Evolutionary conservation across 2,329 filamentous ascomycete species (phyloP).

Genomic region (Epichloe scottii): DNA sequence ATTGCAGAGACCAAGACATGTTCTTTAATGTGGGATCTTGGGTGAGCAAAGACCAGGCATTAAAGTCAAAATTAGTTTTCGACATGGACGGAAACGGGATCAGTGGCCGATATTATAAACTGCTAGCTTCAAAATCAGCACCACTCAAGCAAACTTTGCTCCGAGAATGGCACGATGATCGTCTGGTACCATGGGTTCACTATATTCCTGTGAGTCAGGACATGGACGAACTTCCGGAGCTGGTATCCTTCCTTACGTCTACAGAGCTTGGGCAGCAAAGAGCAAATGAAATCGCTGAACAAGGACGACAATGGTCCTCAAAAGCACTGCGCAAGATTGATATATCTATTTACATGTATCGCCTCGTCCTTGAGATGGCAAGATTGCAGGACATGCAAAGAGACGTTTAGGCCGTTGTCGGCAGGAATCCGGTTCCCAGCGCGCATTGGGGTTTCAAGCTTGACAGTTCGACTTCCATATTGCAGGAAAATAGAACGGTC

Average conservation of each 20-base stretch:
- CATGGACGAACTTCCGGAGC: slow-evolving; percentile 38
- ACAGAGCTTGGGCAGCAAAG: slow-evolving; percentile 32
- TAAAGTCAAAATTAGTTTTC: slow-evolving; percentile 30
- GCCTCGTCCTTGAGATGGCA: slow-evolving; percentile 45
- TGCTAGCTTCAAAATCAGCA: slow-evolving; percentile 33
- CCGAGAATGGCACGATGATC: slow-evolving; percentile 45
- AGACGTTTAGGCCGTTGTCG: not conserved
- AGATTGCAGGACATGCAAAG: slow-evolving; percentile 24
- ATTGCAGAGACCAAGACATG: not conserved
- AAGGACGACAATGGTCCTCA: slow-evolving; percentile 41
- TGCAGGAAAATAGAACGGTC: no score
- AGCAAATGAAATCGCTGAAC: slow-evolving; percentile 38
- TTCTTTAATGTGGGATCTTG: not conserved
- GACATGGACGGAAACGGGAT: slow-evolving; percentile 45
- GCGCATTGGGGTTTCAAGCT: no score
- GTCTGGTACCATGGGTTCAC: slow-evolving; percentile 42
- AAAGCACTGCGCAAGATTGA: slow-evolving; percentile 45
- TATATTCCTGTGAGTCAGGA: slow-evolving; percentile 40
- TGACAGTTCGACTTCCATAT: no score
- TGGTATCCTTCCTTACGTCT: slow-evolving; percentile 32
- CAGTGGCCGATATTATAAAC: slow-evolving; percentile 38
- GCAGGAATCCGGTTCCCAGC: no score
- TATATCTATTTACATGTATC: slow-evolving; percentile 46
- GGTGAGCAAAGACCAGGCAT: slow-evolving; percentile 17
- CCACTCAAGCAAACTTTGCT: slow-evolving; percentile 40